Percentiles rank a stretch among this genome's conserved stretches.
These are phyloP conservation scores for Linum tenue DNA, from an alignment of 345 rosid genomes.

Conservation along the genomic window DNA sequence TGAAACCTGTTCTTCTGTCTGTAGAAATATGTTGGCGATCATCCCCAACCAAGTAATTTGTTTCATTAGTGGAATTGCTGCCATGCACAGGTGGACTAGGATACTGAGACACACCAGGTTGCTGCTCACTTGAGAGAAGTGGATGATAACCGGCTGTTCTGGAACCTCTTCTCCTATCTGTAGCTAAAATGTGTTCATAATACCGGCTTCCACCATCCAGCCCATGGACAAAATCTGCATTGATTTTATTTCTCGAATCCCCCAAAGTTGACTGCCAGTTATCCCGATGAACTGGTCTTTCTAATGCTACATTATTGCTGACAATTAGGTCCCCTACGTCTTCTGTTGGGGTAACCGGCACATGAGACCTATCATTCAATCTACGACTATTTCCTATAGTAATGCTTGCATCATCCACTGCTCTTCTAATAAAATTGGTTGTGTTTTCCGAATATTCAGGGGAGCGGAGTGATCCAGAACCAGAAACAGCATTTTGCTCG, in stretches of 20 bases:
- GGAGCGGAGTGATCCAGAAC: slow-evolving; percentile 9
- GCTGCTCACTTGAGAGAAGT: slow-evolving; percentile 4
- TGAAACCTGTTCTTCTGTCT: too few relatives aligned
- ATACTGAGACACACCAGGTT: slow-evolving; percentile 9
- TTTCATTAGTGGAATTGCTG: slow-evolving; percentile 1
- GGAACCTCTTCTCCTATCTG: slow-evolving; percentile 10
- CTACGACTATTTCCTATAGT: slow-evolving; percentile 15
- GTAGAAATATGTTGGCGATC: too few relatives aligned
- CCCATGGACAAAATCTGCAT: not conserved
- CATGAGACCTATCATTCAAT: slow-evolving; percentile 4
- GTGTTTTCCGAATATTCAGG: slow-evolving; percentile 13
- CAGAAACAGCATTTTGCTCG: slow-evolving; percentile 14
- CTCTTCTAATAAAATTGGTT: slow-evolving; percentile 13
- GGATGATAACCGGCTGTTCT: slow-evolving; percentile 16
- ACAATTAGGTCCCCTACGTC: slow-evolving; percentile 8
- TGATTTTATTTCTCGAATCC: not conserved
- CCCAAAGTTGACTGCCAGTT: not conserved
- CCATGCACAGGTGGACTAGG: slow-evolving; percentile 11
- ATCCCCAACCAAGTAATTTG: too few relatives aligned
- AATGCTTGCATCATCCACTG: slow-evolving; percentile 16
- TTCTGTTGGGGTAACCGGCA: slow-evolving; percentile 13
- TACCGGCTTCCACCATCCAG: not conserved
- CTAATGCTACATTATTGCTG: slow-evolving; percentile 7
- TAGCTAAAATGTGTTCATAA: not conserved
- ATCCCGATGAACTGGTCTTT: not conserved